Evolutionary conservation across 2,329 filamentous ascomycete genomes (phyloP), one percentile per base, ranked within the genome.

Genomic region (Penicillium hesseltinei): DNA sequence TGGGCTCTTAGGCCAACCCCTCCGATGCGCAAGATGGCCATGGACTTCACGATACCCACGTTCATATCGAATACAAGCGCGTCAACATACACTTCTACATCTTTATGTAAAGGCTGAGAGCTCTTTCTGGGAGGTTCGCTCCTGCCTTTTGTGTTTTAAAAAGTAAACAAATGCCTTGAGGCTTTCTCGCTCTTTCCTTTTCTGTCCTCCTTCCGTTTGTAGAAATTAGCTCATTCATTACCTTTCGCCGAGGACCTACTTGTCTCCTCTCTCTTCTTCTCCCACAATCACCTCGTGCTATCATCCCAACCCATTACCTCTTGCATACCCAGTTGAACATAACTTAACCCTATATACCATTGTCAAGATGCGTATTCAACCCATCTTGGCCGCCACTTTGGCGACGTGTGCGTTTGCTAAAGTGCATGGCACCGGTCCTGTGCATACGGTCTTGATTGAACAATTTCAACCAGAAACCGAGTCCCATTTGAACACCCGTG

Each of bases 11-110:
- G 21, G n/a, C n/a, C 42, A 47, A 53, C 10, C 27, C 21, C 8
- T 27, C n/a, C 27, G 25, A 46, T 48, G 43, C 46, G 52, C 46
- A 46, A 50, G 36, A 51, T 48, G 29, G 38, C 53, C 15, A 51
- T 50, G 53, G 55, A 60, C 19, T 62, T 59, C 46, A 66, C 57
- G 64, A 66, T 65, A 66, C 64, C 64, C 64, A 66, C 50, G 58
- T 61, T 59, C 49, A 64, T 56, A 39, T 47, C 59, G 39, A 45
- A 40, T 56, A 49, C 39, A 43, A 56, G 39, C 46, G 53, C 52
- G 11, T 45, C 47, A 8, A 23, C 15, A 38, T 27, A 8, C 31
- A 21, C 46, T 51, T 45, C 33, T 19, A 21, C 29, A 38, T 5
- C 19, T 35, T 7, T n/a, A 25, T 44, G 21, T 43, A 29, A 36